phyloP scores from a whole-genome alignment of 441 rosid genomes.

The Manihot esculenta region DNA sequence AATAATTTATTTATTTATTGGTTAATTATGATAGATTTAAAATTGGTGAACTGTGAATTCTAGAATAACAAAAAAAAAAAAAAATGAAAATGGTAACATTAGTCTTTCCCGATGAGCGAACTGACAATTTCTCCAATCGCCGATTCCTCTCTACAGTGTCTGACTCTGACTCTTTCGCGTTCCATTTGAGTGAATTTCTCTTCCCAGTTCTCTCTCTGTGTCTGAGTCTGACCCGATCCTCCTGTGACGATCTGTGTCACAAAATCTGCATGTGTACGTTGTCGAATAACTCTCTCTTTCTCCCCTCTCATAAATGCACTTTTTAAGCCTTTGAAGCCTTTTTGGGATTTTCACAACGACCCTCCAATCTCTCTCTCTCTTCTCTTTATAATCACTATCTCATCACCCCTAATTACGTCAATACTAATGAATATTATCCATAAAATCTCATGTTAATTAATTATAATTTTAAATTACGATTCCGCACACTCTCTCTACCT shows the following conservation, averaged over 20 bases:
- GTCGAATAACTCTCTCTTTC: slow-evolving; percentile 33
- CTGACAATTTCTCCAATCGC: slow-evolving; percentile 35
- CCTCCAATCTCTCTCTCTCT: background rate
- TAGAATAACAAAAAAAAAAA: background rate
- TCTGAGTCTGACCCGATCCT: slow-evolving; percentile 29
- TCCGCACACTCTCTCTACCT: slow-evolving; percentile 1
- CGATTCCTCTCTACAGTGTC: slow-evolving; percentile 22
- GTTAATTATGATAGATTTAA: no score
- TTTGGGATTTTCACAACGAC: slow-evolving; percentile 19
- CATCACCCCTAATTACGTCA: slow-evolving; percentile 24
- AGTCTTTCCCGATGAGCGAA: slow-evolving; percentile 48
- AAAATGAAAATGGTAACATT: background rate
- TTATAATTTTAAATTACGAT: background rate
- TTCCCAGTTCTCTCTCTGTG: background rate
- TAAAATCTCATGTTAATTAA: slow-evolving; percentile 12
- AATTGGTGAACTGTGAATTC: background rate
- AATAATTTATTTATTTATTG: no score
- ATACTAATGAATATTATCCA: slow-evolving; percentile 21
- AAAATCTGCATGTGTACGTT: slow-evolving; percentile 46
- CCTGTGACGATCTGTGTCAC: slow-evolving; percentile 31
- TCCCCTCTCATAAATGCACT: slow-evolving; percentile 23
- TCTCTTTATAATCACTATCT: slow-evolving; percentile 19
- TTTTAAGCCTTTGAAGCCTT: slow-evolving; percentile 16
- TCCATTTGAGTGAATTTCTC: slow-evolving; percentile 30
- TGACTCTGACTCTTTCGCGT: slow-evolving; percentile 31